Conservation (phyloP, 106 monocot genomes). For the Dendrobium nobile region DNA sequence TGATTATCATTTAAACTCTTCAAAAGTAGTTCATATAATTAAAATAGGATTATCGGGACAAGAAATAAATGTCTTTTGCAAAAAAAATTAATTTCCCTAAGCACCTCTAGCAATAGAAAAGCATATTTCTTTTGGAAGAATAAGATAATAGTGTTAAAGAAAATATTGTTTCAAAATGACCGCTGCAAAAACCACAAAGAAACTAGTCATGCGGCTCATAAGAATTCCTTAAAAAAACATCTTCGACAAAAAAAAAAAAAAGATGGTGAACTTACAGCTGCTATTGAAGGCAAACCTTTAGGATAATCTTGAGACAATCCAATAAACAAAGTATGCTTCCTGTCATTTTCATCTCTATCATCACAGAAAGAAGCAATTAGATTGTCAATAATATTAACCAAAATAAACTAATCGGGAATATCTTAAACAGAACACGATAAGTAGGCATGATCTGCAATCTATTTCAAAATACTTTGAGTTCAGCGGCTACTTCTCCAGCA, state of each 20-base stretch:
- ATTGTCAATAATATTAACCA: background rate
- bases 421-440: background rate
- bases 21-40: background rate
- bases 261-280: background rate
- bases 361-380: background rate
- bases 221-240: background rate
- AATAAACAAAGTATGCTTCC: constrained; percentile 4
- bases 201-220: background rate
- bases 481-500: background rate
- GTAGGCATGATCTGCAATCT: background rate
- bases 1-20: background rate
- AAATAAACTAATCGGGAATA: background rate
- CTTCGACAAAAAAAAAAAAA: background rate
- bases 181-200: background rate
- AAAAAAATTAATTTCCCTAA: too few relatives aligned
- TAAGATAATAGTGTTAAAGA: too few relatives aligned
- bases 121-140: too few relatives aligned
- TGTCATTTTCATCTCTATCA: constrained; percentile 10
- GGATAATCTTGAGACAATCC: constrained; percentile 6
- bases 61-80: background rate
- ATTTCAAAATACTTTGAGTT: background rate
- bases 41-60: background rate
- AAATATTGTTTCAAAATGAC: background rate
- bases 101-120: too few relatives aligned
- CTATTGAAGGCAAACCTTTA: constrained; percentile 2